Conservation (phyloP, 192 early-diverging fungal genomes). For the Coemansia asiatica region DNA sequence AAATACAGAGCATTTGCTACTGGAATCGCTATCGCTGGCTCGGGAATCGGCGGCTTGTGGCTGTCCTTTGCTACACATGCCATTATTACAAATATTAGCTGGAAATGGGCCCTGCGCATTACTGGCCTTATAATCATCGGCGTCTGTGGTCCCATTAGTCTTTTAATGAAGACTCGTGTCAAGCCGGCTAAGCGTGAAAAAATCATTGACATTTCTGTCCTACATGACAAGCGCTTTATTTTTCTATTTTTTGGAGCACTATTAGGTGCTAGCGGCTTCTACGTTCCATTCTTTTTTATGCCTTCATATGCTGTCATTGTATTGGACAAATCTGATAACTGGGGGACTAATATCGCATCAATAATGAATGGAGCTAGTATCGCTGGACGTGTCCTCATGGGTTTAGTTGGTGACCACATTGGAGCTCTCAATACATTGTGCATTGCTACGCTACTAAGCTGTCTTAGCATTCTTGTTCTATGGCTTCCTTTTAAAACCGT, state of each 20-base stretch:
- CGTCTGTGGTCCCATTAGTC: slow-evolving; percentile 12
- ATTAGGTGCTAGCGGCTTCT: slow-evolving; percentile 17
- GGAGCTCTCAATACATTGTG: slow-evolving; percentile 26
- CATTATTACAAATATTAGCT: slow-evolving; percentile 57
- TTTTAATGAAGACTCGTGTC: slow-evolving; percentile 24
- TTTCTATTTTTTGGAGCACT: slow-evolving; percentile 22
- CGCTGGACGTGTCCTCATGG: slow-evolving; percentile 30
- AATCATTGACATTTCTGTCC: slow-evolving; percentile 20
- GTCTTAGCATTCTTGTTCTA: slow-evolving; percentile 30
- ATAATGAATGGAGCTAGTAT: slow-evolving; percentile 38
- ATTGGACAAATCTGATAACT: slow-evolving; percentile 14
- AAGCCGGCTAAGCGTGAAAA: slow-evolving; percentile 13
- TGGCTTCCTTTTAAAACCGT: slow-evolving; percentile 34
- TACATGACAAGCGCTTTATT: slow-evolving; percentile 35
- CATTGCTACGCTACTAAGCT: slow-evolving; percentile 16
- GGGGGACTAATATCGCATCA: slow-evolving; percentile 34
- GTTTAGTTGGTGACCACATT: slow-evolving; percentile 23
- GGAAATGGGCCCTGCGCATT: slow-evolving; percentile 65
- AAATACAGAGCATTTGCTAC: slow-evolving; percentile 64
- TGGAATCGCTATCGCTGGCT: slow-evolving; percentile 69
- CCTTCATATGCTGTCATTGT: slow-evolving; percentile 25
- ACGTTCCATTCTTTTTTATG: slow-evolving; percentile 22
- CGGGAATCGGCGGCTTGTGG: slow-evolving; percentile 69
- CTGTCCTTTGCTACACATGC: slow-evolving; percentile 58
- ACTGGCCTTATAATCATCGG: slow-evolving; percentile 57